Conservation (phyloP, 495 filamentous ascomycete genomes). For the Podospora tetraspora region DNA sequence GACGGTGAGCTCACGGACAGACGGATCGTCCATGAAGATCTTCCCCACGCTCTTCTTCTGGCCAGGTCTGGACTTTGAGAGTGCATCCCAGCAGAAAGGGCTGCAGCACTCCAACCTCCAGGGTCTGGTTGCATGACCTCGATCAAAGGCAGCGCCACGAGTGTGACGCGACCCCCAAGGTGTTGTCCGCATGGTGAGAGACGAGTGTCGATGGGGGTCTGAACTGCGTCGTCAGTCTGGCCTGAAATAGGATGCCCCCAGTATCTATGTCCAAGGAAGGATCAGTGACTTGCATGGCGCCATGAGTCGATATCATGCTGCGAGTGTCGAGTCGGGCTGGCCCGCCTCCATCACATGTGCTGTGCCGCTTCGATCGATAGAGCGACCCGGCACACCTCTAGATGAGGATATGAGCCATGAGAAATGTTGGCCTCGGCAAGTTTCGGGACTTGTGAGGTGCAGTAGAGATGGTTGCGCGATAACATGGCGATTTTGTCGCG, state of each 20-base stretch:
- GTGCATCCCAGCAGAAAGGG: background rate
- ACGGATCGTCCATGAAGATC: background rate
- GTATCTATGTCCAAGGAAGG: background rate
- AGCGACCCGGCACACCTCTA: too few species aligned
- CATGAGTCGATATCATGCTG: background rate
- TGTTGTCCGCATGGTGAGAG: background rate
- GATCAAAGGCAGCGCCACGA: constrained; percentile 1
- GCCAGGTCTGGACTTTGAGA: background rate
- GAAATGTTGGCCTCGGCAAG: too few species aligned
- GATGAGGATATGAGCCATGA: too few species aligned
- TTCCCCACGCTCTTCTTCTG: background rate
- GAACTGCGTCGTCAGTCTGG: background rate
- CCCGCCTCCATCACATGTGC: background rate
- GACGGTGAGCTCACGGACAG: background rate
- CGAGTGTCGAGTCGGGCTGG: background rate
- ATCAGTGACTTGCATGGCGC: background rate
- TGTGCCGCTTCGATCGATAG: too few species aligned
- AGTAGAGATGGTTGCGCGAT: background rate
- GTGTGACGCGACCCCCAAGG: background rate
- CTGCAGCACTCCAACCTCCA: background rate
- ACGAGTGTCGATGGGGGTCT: background rate
- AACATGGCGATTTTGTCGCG: background rate
- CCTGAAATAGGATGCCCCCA: background rate
- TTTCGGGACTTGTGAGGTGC: background rate
- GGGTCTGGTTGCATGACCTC: background rate